These are phyloP conservation scores for Pyrrhoderma lamaoense DNA, from an alignment of 1,284 basidiomycete species.

Conservation along the genomic window DNA sequence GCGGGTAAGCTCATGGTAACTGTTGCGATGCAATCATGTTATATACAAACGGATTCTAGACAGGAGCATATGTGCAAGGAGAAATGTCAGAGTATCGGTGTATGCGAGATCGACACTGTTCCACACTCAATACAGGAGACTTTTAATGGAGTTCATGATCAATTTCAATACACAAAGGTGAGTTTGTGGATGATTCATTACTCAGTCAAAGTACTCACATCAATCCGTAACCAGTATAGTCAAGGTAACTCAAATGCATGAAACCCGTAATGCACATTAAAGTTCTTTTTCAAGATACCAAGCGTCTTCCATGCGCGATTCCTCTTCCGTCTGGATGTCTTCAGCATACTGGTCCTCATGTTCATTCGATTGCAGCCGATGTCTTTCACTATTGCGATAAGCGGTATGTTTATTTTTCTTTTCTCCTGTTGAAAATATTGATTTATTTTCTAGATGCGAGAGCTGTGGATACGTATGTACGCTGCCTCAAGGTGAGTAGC, in stretches of 20 bases:
- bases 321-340: conserved; percentile 36
- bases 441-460: conserved; percentile 34
- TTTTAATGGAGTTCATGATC: conserved; percentile 40
- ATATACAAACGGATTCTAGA: conserved; percentile 25
- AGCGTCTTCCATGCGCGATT: conserved; percentile 41
- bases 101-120: conserved; percentile 49
- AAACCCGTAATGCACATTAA: neutral
- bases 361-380: conserved; percentile 36
- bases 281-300: conserved; percentile 28
- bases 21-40: neutral
- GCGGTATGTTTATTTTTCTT: conserved; percentile 26
- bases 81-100: conserved; percentile 37
- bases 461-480: conserved; percentile 55
- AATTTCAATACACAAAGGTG: conserved; percentile 45
- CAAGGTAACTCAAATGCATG: conserved; percentile 2
- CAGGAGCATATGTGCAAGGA: conserved; percentile 43
- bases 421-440: neutral
- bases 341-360: conserved; percentile 40
- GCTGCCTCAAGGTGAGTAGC: conserved; percentile 39
- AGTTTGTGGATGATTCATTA: conserved; percentile 6
- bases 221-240: conserved; percentile 24
- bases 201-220: neutral
- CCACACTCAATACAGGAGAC: conserved; percentile 53
- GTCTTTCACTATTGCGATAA: conserved; percentile 45
- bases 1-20: conserved; percentile 38